phyloP scores from a whole-genome alignment of 1,284 basidiomycete genomes.

The Trichosporon faecale region DNA sequence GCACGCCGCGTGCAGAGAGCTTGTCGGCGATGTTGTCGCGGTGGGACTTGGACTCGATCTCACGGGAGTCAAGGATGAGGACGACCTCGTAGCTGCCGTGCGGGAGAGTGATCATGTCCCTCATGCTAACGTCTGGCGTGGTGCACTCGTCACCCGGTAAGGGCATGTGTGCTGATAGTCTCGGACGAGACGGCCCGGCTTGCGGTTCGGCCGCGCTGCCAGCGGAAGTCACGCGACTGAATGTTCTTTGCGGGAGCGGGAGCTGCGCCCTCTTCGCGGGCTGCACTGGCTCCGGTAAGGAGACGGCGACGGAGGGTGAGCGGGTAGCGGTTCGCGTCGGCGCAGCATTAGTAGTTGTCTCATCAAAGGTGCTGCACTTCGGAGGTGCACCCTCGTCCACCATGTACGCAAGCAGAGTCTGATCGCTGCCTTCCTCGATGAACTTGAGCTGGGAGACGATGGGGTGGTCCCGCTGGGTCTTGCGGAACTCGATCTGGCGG shows the following conservation, averaged over 20 bases:
- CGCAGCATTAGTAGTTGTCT: not conserved
- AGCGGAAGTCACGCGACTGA: not conserved
- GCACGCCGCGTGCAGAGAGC: slow-evolving; percentile 49
- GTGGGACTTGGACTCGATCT: slow-evolving; percentile 52
- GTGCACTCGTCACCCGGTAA: slow-evolving; percentile 21
- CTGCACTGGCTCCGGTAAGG: not conserved
- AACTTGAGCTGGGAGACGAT: slow-evolving; percentile 38
- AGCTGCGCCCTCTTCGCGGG: not conserved
- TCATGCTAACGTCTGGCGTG: slow-evolving; percentile 31
- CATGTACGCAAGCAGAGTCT: slow-evolving; percentile 43
- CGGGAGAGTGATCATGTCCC: slow-evolving; percentile 52
- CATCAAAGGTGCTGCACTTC: slow-evolving; percentile 40
- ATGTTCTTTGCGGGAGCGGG: not conserved
- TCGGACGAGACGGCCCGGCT: slow-evolving; percentile 16
- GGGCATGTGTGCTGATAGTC: slow-evolving; percentile 37
- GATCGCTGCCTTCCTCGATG: slow-evolving; percentile 29
- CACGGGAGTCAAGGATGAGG: slow-evolving; percentile 58
- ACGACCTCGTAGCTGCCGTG: slow-evolving; percentile 56
- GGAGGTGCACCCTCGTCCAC: slow-evolving; percentile 45
- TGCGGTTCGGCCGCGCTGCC: not conserved
- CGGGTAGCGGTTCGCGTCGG: not conserved
- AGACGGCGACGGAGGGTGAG: not conserved
- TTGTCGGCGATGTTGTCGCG: slow-evolving; percentile 48
- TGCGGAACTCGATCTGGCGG: slow-evolving; percentile 43
- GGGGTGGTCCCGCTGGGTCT: slow-evolving; percentile 33